Evolutionary conservation across 257 asterid species (phyloP), one percentile per base, ranked within the genome.

Genomic region (Paulownia fortunei): DNA sequence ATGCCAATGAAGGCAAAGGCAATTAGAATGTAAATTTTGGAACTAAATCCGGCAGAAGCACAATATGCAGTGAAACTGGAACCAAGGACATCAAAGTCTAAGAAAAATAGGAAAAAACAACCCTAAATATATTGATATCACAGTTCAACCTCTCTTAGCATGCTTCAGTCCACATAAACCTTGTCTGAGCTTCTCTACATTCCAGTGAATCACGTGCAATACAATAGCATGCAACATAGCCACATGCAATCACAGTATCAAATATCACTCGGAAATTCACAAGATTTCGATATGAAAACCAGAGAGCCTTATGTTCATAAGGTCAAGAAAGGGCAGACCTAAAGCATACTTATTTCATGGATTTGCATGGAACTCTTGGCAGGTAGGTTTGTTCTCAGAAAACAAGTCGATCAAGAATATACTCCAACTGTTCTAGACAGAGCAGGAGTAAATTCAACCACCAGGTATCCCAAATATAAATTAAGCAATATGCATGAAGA

Each of bases 391-490:
- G 15, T 61, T 36, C 18, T 18, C 39, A 12, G 59, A 64, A 21
- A 36, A 10, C 55, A 67, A 74, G 59, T 73, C 39, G 19, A 58
- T 37, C 39, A 41, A 44, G 32, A 36, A 71, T 37, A 23, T 5
- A 32, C 27, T 7, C 24, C 64, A 19, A 5, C 6, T 73, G n/a
- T 63, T 46, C 37, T 46, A 60, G 55, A 27, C 59, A 41, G 9
- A 67, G 56, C 19, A 12, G 2, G 36, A 36, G 11, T 51, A 24
- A 4, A 60, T 64, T 49, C 69, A 67, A 23, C 69, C 41, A 76
- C 73, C 24, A 19, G 18, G 13, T 59, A 34, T 68, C 73, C 67
- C 44, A 19, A 23, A 54, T 66, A 46, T 41, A 78, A 63, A 13
- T 42, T 36, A 52, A 2, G 74, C 18, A 46, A 49, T 13, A 42